Base-by-base conservation (phyloP, 768 basidiomycete genomes). In the Boletus tomentosulus region DNA sequence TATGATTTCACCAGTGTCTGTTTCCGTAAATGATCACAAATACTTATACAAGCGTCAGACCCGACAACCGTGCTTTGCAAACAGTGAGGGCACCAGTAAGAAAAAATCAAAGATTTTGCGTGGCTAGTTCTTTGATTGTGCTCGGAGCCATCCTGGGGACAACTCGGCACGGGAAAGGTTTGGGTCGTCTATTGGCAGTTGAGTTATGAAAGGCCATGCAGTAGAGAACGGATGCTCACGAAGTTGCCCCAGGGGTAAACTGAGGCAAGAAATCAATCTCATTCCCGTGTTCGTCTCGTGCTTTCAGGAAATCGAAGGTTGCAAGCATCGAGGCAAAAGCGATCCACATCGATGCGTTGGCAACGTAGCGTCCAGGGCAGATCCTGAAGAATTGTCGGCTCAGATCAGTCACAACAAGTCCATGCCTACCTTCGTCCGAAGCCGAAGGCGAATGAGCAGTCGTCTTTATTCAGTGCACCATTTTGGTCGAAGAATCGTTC, bases 401-500 rank as follows among this genome's bases (percentile, higher is more conserved):
- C n/a, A 16, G 7, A 24, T 38, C 33, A 28, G 35, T 11, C 3
- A n/a, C 11, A 55, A 43, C 30, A n/a, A 15, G 3, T 11, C 38
- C 13, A 31, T 24, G 31, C 51, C 3, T 33, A 63, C 65, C 66
- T 66, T 56, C 66, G 57, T 38, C 67, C 64, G 11, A 60, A 64
- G n/a, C 64, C 66, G 12, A 67, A 67, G 6, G 51, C 37, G n/a
- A 58, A 48, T 4, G 59, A 37, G 31, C 2, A n/a, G 2, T 57
- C 56, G 6, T 19, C 34, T 7, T 53, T 54, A 6, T n/a, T 50
- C 27, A 60, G 56, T 4, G 55, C 48, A 16, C 57, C 66, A 43
- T 68, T 53, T 12, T 56, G 50, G 28, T 44, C 57, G 1, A 67
- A 1, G 44, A 72, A 80, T 12, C 78, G 68, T 19, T 73, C 71